Evolutionary conservation across 2,329 filamentous ascomycete genomes (phyloP).

Genomic region (Dactylellina cionopaga): DNA sequence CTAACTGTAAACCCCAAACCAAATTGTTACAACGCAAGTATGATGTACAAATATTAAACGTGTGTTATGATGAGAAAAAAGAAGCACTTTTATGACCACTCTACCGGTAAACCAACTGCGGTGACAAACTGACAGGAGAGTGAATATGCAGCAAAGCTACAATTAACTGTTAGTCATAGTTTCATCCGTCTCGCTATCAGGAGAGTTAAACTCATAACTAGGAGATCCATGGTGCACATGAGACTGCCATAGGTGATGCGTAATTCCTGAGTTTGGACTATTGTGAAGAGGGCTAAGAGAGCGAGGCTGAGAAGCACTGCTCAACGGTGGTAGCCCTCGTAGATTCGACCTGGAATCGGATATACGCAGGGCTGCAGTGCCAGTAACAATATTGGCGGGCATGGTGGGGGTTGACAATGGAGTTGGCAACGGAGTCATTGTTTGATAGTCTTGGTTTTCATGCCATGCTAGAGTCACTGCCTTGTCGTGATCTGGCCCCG

Average conservation of each 20-base stretch:
- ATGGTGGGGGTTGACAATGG: constrained; percentile 56
- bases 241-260: constrained; percentile 34
- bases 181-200: neutral
- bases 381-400: constrained; percentile 55
- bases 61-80: neutral
- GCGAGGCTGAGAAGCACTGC: constrained; percentile 36
- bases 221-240: constrained; percentile 40
- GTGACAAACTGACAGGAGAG: constrained; percentile 39
- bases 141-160: constrained; percentile 41
- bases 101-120: constrained; percentile 39
- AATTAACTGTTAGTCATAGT: constrained; percentile 8
- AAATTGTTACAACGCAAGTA: neutral
- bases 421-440: constrained; percentile 55
- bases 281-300: constrained; percentile 42
- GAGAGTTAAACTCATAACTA: constrained; percentile 30
- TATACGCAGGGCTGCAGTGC: constrained; percentile 41
- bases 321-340: constrained; percentile 37
- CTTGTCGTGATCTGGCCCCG: constrained; percentile 51
- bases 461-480: constrained; percentile 40
- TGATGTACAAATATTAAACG: constrained; percentile 22
- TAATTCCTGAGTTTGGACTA: constrained; percentile 39
- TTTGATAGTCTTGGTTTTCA: constrained; percentile 51
- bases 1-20: constrained; percentile 3
- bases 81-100: constrained; percentile 12
- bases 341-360: constrained; percentile 30